A percentile compares a stretch with the other conserved stretches of the same genome.
Conservation (phyloP, 2,329 filamentous ascomycete genomes). For the Exutisphaerella laricina region DNA sequence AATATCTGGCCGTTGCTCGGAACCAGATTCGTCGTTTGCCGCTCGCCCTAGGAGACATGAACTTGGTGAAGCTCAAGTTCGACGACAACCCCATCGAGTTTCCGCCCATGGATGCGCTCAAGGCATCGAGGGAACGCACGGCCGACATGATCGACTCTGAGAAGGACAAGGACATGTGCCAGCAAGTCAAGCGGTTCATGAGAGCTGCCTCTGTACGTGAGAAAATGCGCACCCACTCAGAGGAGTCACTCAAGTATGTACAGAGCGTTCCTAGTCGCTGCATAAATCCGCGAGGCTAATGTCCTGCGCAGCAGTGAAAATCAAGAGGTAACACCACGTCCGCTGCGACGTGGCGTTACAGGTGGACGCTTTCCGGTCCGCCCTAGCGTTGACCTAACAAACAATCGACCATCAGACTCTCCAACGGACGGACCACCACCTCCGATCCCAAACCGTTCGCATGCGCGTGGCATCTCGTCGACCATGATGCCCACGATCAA, state of each 20-base stretch:
- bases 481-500: conserved; percentile 32
- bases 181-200: conserved; percentile 56
- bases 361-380: conserved; percentile 57
- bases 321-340: conserved; percentile 69
- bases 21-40: conserved; percentile 84
- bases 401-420: conserved; percentile 49
- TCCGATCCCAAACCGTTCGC: conserved; percentile 61
- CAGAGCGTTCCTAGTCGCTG: too few relatives aligned
- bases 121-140: conserved; percentile 17
- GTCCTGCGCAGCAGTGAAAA: conserved; percentile 62
- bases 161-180: conserved; percentile 55
- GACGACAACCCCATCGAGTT: conserved; percentile 82
- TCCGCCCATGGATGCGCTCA: conserved; percentile 51
- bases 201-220: conserved; percentile 37
- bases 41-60: conserved; percentile 82
- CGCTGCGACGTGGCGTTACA: conserved; percentile 52
- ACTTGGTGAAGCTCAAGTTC: conserved; percentile 81
- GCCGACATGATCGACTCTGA: conserved; percentile 50
- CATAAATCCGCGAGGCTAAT: too few relatives aligned
- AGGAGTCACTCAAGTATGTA: too few relatives aligned
- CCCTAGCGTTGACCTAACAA: conserved; percentile 53
- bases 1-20: conserved; percentile 80
- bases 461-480: conserved; percentile 56
- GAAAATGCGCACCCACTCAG: conserved; percentile 23
- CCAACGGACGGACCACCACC: conserved; percentile 64